Base-by-base conservation (phyloP, 352 stramenopile genomes). In the Phytopythium delawarense region DNA sequence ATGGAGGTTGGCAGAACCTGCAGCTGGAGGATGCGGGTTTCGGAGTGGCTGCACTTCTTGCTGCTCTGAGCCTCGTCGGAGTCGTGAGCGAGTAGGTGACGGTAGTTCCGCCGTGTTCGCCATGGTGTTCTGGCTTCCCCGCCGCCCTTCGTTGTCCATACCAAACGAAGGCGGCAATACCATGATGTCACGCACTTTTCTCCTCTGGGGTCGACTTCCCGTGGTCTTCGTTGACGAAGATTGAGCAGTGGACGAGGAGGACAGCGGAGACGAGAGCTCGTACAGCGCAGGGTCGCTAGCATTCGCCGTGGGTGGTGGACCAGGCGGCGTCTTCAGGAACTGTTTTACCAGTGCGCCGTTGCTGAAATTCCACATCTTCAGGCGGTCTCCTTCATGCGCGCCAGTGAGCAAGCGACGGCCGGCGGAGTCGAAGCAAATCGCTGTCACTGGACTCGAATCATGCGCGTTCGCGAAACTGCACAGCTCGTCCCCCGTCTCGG, bases 321-420 rank as follows among this genome's bases (percentile, higher is more conserved):
- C 70, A 5, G 63, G 57, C 2, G 67, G 53, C 13, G 66, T 74
- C 57, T 94, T 95, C 56, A 89, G 66, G 44, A 93, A 89, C 53
- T 91, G 83, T 59, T 94, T 95, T 4, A 96, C 83, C 20, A 92
- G 71, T 16, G 81, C 79, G 15, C 88, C 88, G 54, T 94, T 96
- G 70, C 82, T 90, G 66, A 96, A 96, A 60, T 96, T 96, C 88
- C 88, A 96, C 71, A 96, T 87, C 63, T 93, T 92, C 42, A 96
- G 80, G 18, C 78, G 55, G 9, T 81, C 65, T 2, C 88, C 88
- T 53, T 92, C 80, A 61, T 96, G 85, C 9, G 83, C 83, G 12
- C 87, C 87, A 12, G 88, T 96, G 20, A 96, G 70, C 28, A 96
- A 69, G 8, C 88, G 69, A 13, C 88, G 74, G 1, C 87, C 86